phyloP scores from a whole-genome alignment of 2,329 filamentous ascomycete genomes.

The Didymella glomerata region DNA sequence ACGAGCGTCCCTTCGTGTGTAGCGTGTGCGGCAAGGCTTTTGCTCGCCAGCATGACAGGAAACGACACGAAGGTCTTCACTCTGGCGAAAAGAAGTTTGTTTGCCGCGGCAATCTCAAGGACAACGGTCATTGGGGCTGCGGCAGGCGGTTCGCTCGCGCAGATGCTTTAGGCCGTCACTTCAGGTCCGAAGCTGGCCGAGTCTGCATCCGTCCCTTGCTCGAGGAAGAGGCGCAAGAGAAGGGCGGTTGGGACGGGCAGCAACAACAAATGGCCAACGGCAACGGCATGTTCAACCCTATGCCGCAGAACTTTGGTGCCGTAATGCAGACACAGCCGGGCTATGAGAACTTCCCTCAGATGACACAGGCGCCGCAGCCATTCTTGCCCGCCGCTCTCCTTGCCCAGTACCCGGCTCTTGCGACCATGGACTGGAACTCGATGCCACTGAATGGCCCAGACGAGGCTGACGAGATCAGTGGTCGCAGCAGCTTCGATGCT shows the following conservation, averaged over 20 bases:
- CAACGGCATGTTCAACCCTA: slow-evolving; percentile 54
- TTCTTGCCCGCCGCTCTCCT: slow-evolving; percentile 85
- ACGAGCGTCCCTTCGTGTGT: slow-evolving; percentile 96
- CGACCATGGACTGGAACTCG: slow-evolving; percentile 84
- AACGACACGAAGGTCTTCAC: slow-evolving; percentile 94
- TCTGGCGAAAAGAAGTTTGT: slow-evolving; percentile 99
- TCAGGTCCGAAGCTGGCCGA: slow-evolving; percentile 91
- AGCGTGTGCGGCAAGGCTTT: slow-evolving; percentile 98
- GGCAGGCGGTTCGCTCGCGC: slow-evolving; percentile 92
- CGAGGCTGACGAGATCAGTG: slow-evolving; percentile 71
- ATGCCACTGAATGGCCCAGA: slow-evolving; percentile 70
- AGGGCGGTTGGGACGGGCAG: slow-evolving; percentile 66
- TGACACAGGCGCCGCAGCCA: slow-evolving; percentile 42
- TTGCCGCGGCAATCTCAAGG: slow-evolving; percentile 88
- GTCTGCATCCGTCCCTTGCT: slow-evolving; percentile 97
- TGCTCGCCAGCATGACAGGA: slow-evolving; percentile 94
- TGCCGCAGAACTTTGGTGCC: slow-evolving; percentile 43
- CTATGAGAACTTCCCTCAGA: slow-evolving; percentile 44
- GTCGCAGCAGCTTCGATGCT: slow-evolving; percentile 78
- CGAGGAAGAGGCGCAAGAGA: slow-evolving; percentile 90
- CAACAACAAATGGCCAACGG: slow-evolving; percentile 65
- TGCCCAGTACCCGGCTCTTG: slow-evolving; percentile 92
- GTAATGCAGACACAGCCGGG: slow-evolving; percentile 49
- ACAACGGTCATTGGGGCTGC: slow-evolving; percentile 87
- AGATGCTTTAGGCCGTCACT: slow-evolving; percentile 92